These are phyloP conservation scores for Eucalyptus regnans DNA, from an alignment of 345 rosid species.

Conservation along the genomic window DNA sequence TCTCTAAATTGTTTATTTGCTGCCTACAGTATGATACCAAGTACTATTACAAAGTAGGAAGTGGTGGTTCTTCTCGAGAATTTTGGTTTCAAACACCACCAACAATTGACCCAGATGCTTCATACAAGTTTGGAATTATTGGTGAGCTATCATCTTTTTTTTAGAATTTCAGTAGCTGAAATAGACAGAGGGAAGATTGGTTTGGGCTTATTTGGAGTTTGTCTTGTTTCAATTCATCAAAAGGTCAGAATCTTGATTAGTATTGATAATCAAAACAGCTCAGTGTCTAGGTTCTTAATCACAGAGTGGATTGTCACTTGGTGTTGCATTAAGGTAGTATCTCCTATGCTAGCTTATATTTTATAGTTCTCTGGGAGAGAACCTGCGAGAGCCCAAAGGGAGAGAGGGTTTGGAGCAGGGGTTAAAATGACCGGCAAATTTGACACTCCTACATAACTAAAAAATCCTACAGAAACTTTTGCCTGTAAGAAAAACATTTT, in stretches of 20 bases:
- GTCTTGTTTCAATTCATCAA: background rate
- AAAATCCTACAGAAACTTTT: background rate
- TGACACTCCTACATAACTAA: background rate
- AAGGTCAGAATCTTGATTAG: background rate
- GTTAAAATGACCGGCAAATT: background rate
- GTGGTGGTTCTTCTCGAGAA: constrained; percentile 49
- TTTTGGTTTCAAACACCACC: constrained; percentile 94
- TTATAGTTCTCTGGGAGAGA: background rate
- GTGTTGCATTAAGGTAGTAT: background rate
- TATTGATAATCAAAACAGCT: background rate
- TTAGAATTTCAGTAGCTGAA: background rate
- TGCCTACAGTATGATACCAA: constrained; percentile 58
- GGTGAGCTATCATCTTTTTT: constrained; percentile 15
- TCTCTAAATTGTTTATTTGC: background rate
- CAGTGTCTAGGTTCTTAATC: background rate
- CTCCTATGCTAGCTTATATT: background rate
- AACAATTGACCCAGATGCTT: constrained; percentile 45
- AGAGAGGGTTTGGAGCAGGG: background rate
- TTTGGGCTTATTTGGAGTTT: background rate
- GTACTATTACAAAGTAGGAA: constrained; percentile 74
- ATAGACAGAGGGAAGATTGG: background rate
- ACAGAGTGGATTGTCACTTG: background rate
- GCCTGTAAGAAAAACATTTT: background rate
- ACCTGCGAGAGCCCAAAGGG: background rate
- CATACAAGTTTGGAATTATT: constrained; percentile 80